Evolutionary conservation across 306 rosid species (phyloP), one percentile per base, ranked within the genome.

Genomic region (Glycine soja): DNA sequence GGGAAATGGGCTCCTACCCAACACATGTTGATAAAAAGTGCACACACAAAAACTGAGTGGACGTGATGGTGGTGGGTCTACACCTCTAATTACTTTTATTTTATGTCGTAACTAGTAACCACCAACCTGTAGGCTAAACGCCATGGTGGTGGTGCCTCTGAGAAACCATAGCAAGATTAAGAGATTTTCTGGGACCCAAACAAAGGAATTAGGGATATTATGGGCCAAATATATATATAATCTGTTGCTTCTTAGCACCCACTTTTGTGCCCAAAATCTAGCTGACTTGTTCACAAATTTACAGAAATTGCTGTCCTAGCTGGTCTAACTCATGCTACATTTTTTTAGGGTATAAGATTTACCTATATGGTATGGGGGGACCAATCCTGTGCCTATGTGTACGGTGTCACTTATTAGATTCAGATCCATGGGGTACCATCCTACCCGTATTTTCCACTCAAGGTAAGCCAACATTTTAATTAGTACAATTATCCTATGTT

Each of bases 181-280:
- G 67, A 87, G 79, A 90, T 86, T 85, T 84, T 18, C 42, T 82
- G 91, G 91, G 89, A n/a, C 85, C 92, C 92, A 73, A 88, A 80
- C 16, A 62, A 70, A 78, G 81, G 82, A 83, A 79, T 79, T 74
- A 80, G 63, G 77, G 79, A 76, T 79, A 79, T 83, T 78, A 90
- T 88, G 88, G 87, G 77, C 88, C 84, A 88, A 83, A 18, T 24
- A 59, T 70, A 59, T 70, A 75, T 73, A 42, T 18, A 70, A 71
- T 81, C 59, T 70, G 65, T 52, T 79, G 79, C 77, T 56, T 84
- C 83, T 79, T 78, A 73, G 19, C 45, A 71, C 48, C 67, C 63
- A 59, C 77, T 75, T 77, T 83, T 82, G 40, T 82, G 36, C 74
- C 71, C 82, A 46, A 80, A 75, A 80, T 77, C 79, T 38, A 68